Conservation (phyloP, 495 filamentous ascomycete genomes). For the Penicillium mononematosum region DNA sequence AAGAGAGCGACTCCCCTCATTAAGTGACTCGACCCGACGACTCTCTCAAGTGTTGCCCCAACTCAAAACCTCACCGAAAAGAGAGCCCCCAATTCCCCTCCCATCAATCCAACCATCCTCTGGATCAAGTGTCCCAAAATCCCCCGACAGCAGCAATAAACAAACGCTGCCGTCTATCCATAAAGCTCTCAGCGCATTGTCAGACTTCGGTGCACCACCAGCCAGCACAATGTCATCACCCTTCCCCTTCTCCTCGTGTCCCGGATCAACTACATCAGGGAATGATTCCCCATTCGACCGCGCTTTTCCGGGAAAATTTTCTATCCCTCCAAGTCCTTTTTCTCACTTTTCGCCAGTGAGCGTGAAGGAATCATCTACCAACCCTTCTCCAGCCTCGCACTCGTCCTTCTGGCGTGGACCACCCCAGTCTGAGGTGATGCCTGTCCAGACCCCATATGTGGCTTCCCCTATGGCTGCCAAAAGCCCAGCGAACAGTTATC, state of each 20-base stretch:
- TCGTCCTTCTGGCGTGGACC: conserved; percentile 29
- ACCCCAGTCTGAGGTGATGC: conserved; percentile 25
- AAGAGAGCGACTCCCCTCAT: conserved; percentile 4
- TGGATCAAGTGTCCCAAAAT: conserved; percentile 30
- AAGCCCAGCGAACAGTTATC: conserved; percentile 42
- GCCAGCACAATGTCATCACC: conserved; percentile 27
- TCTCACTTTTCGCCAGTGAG: conserved; percentile 44
- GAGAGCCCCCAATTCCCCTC: conserved; percentile 13
- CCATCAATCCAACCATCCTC: conserved; percentile 18
- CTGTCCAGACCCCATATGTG: conserved; percentile 31
- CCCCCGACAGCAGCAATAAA: conserved; percentile 37
- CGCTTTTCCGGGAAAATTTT: conserved; percentile 25
- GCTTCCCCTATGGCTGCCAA: conserved; percentile 30
- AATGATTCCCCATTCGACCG: conserved; percentile 38
- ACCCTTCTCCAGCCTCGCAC: conserved; percentile 43
- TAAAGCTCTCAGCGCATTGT: conserved; percentile 36
- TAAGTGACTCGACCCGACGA: neutral
- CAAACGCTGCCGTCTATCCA: conserved; percentile 47
- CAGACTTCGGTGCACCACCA: conserved; percentile 19
- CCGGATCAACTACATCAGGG: conserved; percentile 33
- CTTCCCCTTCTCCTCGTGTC: conserved; percentile 20
- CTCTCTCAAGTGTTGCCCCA: neutral
- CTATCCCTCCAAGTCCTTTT: conserved; percentile 39
- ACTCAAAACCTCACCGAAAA: conserved; percentile 9
- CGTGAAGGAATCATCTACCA: conserved; percentile 37